phyloP scores from a whole-genome alignment of 306 rosid species.

The Amphicarpaea edgeworthii region DNA sequence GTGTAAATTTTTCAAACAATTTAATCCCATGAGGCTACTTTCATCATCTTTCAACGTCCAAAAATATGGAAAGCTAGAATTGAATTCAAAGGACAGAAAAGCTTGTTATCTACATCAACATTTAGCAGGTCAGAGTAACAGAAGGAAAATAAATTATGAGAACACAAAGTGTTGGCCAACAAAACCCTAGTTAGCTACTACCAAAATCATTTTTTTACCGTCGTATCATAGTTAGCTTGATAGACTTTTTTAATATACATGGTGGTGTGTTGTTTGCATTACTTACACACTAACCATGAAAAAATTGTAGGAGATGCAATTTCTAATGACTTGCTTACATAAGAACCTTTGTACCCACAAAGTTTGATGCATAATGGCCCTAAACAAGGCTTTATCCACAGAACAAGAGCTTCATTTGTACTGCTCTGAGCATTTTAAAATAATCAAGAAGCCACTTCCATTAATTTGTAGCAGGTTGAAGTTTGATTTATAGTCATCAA shows the following conservation, averaged over 20 bases:
- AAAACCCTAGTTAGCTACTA: constrained; percentile 1
- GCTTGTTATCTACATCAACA: not conserved
- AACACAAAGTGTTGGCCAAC: not conserved
- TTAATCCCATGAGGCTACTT: constrained; percentile 23
- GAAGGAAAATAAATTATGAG: not conserved
- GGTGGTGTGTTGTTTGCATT: not conserved
- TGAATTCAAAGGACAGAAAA: constrained; percentile 28
- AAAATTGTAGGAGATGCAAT: not conserved
- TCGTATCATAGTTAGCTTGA: not conserved
- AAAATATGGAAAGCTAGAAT: constrained; percentile 21
- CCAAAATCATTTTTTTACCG: not conserved
- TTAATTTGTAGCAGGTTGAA: constrained; percentile 12
- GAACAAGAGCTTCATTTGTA: constrained; percentile 25
- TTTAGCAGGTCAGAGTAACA: constrained; percentile 3
- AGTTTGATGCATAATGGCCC: constrained; percentile 9
- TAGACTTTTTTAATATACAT: not conserved
- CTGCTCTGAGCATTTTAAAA: constrained; percentile 30
- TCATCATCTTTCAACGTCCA: not conserved
- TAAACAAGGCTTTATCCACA: constrained; percentile 19
- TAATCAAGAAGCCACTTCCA: constrained; percentile 13
- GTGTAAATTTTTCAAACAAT: constrained; percentile 26
- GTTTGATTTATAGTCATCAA: constrained; percentile 7
- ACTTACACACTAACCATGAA: not conserved
- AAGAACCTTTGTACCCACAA: not conserved
- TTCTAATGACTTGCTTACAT: not conserved